Base-by-base conservation (phyloP, 2,329 filamentous ascomycete species). In the Xylaria sp. region DNA sequence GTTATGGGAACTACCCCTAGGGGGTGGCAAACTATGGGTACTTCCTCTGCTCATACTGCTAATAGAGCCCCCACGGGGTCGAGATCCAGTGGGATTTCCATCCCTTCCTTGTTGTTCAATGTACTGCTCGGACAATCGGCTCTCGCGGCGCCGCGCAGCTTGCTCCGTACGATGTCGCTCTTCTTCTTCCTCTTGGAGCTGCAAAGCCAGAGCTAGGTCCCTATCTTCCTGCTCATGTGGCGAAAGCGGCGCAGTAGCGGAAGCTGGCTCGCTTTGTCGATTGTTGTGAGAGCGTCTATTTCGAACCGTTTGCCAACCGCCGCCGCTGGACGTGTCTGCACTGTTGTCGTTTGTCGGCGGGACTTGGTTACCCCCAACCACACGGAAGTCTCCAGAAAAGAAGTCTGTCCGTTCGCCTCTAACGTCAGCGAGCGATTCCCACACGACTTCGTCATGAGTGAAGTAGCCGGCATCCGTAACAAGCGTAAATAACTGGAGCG, bases 391-490 rank as follows among this genome's bases (percentile, higher is more conserved):
- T 1, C 96, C 96, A 0, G 94, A 94, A 74, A 94, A 93, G 75
- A 97, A 94, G 77, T 94, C 92, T 2, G 93, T 90, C 15, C 88
- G 88, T 75, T 92, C 91, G 8, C 96, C 96, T 61, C 91, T 96
- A 25, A 97, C 91, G 75, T 98, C 95, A 0, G 92, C 91, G 1
- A 99, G 85, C 10, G 92, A 96, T 81, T 99, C 96, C 96, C 96
- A 99, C 0, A 99, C 93, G 13, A 99, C 90, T 78, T 98, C 95
- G 18, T 94, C 91, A 74, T 98, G 94, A 10, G 86, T 88, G 12
- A 92, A 90, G 77, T 97, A 99, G 0, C 96, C 96, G 31, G 94
- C 92, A 78, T 99, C 96, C 0, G 96, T 98, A 15, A 99, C 94
- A 2, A 99, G 83, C 0, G 92, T 94, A 72, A 95, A 88, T 1